Base-by-base conservation (phyloP, 2,329 filamentous ascomycete species). In the Plectosphaerella sp. region DNA sequence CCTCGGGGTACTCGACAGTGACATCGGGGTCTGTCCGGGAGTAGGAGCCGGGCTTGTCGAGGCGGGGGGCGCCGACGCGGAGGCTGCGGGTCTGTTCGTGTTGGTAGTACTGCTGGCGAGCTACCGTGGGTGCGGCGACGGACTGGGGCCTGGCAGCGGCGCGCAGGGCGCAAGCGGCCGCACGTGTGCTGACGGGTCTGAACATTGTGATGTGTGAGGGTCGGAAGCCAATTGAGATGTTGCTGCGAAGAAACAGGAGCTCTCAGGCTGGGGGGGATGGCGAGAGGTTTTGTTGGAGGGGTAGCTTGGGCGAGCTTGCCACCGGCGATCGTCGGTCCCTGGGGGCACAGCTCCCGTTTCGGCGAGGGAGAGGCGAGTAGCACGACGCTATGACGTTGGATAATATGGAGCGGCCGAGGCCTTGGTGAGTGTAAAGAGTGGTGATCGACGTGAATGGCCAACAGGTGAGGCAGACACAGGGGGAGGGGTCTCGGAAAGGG, bases 21-120 rank as follows among this genome's bases (percentile, higher is more conserved):
- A 96, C 87, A 51, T 78, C 83, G 48, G 91, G 81, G 63, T 95
- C 89, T 10, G 90, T 96, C 63, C 89, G 86, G 15, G 91, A 89
- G 66, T 87, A 89, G 55, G 83, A 77, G 50, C 89, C 89, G 14
- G 76, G 73, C 58, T 72, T 73, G 55, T 72, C 65, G 54, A 62
- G 64, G n/a, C 66, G 67, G 15, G 68, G 58, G 24, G 65, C 62
- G 12, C 58, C 62, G 52, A 57, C 63, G 56, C 71, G 68, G 28
- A 71, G 59, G 52, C 54, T 57, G 55, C 67, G 65, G n/a, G 58
- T 28, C 24, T 51, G 54, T 43, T 47, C 45, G 10, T 50, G 58
- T 54, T 45, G 62, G 59, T 25, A 60, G 63, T 42, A 57, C 22
- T 25, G 56, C 36, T 53, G 42, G 48, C 20, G 20, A 53, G 45